Evolutionary conservation across 371 early-diverging fungal species (phyloP).

Genomic region (Mortierella sp.): DNA sequence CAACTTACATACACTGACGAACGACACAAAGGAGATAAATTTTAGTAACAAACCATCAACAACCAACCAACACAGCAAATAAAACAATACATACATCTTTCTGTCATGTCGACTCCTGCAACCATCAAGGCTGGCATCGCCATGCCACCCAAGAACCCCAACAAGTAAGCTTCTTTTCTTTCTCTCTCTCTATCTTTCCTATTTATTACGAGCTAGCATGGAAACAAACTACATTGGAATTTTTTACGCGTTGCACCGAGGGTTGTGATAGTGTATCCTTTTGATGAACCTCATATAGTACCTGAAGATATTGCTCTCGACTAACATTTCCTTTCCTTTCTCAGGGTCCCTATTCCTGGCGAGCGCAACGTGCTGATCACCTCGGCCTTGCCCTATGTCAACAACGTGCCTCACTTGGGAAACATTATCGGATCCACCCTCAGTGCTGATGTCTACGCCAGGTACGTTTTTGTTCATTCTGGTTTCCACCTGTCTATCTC

Average conservation of each 20-base stretch:
- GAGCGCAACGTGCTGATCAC: slow-evolving; percentile 96
- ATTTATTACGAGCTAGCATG: not conserved
- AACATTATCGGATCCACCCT: slow-evolving; percentile 99
- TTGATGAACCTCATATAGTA: not conserved
- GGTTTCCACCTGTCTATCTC: not conserved
- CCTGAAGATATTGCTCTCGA: too few relatives aligned
- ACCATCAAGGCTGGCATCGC: slow-evolving; percentile 58
- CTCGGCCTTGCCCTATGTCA: slow-evolving; percentile 99
- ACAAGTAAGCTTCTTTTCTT: slow-evolving; percentile 39
- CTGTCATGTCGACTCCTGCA: slow-evolving; percentile 48
- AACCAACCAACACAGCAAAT: not conserved
- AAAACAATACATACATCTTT: not conserved
- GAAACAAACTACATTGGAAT: not conserved
- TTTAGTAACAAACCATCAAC: not conserved
- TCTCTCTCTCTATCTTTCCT: not conserved
- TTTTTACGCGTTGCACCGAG: not conserved
- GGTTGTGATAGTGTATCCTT: not conserved
- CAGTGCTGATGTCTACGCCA: slow-evolving; percentile 98
- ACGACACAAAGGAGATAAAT: not conserved
- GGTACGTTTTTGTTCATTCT: slow-evolving; percentile 58
- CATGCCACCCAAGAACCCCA: slow-evolving; percentile 53
- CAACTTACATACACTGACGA: not conserved
- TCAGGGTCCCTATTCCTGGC: slow-evolving; percentile 76
- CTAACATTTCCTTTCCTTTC: not conserved
- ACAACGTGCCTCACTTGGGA: slow-evolving; percentile 99